Evolutionary conservation across 768 basidiomycete species (phyloP), one percentile per base, ranked within the genome.

Genomic region (Chalciporus pseudorubinellus): DNA sequence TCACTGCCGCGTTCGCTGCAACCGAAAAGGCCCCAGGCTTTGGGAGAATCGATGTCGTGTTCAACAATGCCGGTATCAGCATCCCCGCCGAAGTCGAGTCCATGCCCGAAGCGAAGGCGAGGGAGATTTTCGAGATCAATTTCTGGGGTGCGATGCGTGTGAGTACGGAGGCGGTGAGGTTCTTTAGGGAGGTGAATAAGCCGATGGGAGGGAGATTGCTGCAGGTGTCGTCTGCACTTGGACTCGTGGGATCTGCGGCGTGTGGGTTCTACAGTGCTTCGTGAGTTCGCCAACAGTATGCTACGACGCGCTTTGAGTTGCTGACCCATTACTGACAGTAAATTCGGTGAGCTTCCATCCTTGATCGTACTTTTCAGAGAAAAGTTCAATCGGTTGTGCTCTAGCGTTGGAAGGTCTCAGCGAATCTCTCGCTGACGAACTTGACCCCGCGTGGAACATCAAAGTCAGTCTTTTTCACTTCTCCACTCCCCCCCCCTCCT

Each of bases 171-270:
- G 65, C 71, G 0, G 53, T 72, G 19, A 53, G 55, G 21, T 63
- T 67, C 46, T 74, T 77, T 57, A 66, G 74, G 10, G 69, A 74
- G 39, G 63, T 67, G 29, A 74, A 74, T 46, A 61, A 59, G 14
- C 74, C 76, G 0, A 50, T 54, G 0, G 74, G 73, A 7, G 75
- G 77, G 1, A 59, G 66, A 11, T 53, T 78, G 10, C 51, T 77
- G 5, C 72, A 74, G 39, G 67, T 67, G n/a, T 70, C 68, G 26
- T 75, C 75, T 2, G 53, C 56, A 40, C 46, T 64, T 1, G 75
- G 71, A 3, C 13, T 75, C 6, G 48, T 50, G 0, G 70, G 59
- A 4, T 2, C 1, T 1, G 52, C 61, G 3, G 48, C 44, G 1
- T 10, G 18, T 7, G 61, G 56, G 6, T 60, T 58, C 22, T 71